These are phyloP conservation scores for Acorus gramineus DNA, from an alignment of 106 monocot genomes.

Conservation along the genomic window DNA sequence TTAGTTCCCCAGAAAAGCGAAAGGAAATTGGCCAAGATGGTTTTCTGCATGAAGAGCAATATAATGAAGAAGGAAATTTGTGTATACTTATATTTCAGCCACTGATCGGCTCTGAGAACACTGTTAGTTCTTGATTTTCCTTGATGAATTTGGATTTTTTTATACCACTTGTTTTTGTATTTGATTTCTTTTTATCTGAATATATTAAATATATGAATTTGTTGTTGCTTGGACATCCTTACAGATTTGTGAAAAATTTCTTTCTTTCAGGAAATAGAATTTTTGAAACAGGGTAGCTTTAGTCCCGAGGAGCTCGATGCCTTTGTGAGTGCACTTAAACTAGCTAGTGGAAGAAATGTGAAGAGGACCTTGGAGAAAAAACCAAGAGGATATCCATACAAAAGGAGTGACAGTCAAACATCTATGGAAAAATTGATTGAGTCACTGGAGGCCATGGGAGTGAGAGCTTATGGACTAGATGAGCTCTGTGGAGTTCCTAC, in stretches of 20 bases:
- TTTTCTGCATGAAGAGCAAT: not conserved
- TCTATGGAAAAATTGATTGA: conserved; percentile 50
- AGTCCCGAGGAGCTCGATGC: conserved; percentile 69
- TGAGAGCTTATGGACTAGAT: conserved; percentile 76
- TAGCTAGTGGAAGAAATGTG: conserved; percentile 37
- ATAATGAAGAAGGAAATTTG: conserved; percentile 36
- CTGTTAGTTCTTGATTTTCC: conserved; percentile 39
- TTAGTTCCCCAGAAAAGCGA: conserved; percentile 34
- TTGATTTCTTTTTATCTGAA: too few relatives aligned
- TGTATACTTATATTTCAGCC: conserved; percentile 78
- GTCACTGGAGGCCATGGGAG: conserved; percentile 87
- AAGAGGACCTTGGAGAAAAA: conserved; percentile 26
- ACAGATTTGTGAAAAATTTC: not conserved
- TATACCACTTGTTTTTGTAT: too few relatives aligned
- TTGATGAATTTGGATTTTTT: too few relatives aligned
- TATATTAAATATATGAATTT: too few relatives aligned
- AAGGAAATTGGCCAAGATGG: conserved; percentile 13
- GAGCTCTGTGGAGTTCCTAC: conserved; percentile 37
- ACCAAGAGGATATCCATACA: conserved; percentile 19
- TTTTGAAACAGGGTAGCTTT: conserved; percentile 78
- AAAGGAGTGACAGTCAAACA: conserved; percentile 20
- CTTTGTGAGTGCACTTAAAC: conserved; percentile 50
- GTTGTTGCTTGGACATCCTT: not conserved
- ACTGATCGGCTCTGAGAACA: conserved; percentile 53
- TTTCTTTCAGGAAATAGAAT: conserved; percentile 69